phyloP scores from a whole-genome alignment of 2,329 filamentous ascomycete species.

The Beauveria australis region DNA sequence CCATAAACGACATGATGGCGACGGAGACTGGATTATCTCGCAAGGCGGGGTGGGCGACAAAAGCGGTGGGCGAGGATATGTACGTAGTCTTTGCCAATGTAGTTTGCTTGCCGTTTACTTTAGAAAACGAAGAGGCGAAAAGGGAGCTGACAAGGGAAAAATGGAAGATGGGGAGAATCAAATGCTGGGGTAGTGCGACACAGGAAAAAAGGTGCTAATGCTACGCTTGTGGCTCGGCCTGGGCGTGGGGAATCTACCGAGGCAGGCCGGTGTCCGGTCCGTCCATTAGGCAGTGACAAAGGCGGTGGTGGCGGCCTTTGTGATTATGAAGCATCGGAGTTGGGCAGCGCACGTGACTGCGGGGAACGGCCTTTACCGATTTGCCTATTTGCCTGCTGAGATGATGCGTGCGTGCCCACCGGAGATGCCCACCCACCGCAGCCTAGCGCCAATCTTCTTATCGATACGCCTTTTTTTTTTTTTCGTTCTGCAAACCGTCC shows the following conservation, averaged over 20 bases:
- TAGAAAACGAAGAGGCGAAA: not conserved
- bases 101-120: not conserved
- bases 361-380: slow-evolving; percentile 16
- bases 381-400: slow-evolving; percentile 8
- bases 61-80: not conserved
- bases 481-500: slow-evolving; percentile 17
- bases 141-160: not conserved
- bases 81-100: not conserved
- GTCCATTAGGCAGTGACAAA: not conserved
- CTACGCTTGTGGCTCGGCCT: slow-evolving; percentile 12
- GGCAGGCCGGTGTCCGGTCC: slow-evolving; percentile 13
- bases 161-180: slow-evolving; percentile 6
- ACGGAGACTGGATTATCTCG: slow-evolving; percentile 4
- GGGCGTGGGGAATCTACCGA: slow-evolving; percentile 17
- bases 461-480: slow-evolving; percentile 25
- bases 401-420: not conserved
- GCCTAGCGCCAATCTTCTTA: slow-evolving; percentile 17
- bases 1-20: slow-evolving; percentile 79
- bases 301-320: not conserved
- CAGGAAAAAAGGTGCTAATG: slow-evolving; percentile 2
- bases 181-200: not conserved
- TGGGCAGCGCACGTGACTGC: slow-evolving; percentile 27
- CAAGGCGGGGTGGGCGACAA: slow-evolving; percentile 10
- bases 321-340: slow-evolving; percentile 4
- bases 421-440: not conserved